phyloP scores from a whole-genome alignment of 2,329 filamentous ascomycete species.

The Cercospora sesami region DNA sequence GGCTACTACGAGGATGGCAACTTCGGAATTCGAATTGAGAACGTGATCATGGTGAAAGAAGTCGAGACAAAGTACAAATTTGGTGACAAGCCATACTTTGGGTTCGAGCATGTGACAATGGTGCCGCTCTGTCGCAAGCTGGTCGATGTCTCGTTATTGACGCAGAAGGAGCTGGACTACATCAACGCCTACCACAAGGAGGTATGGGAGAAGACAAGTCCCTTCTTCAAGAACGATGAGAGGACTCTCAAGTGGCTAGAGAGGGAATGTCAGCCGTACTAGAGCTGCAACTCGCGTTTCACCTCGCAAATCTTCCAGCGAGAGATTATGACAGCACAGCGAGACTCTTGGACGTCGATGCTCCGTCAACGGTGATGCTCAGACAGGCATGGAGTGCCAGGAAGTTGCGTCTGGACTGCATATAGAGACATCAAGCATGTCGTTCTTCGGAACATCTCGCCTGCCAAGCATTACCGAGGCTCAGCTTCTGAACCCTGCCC shows the following conservation, averaged over 20 bases:
- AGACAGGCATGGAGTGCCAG: background rate
- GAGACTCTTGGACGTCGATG: background rate
- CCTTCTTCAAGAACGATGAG: slow-evolving; percentile 71
- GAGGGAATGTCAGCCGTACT: slow-evolving; percentile 73
- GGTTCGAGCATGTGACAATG: slow-evolving; percentile 97
- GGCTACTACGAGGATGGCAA: slow-evolving; percentile 95
- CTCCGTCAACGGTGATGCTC: background rate
- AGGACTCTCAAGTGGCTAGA: slow-evolving; percentile 77
- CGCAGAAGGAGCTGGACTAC: slow-evolving; percentile 74
- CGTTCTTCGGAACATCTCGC: background rate
- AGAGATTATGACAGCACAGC: background rate
- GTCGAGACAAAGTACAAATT: slow-evolving; percentile 84
- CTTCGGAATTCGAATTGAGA: slow-evolving; percentile 95
- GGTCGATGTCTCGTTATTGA: slow-evolving; percentile 73
- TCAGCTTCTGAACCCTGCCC: background rate
- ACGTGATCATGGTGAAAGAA: slow-evolving; percentile 87
- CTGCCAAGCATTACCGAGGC: slow-evolving; percentile 5
- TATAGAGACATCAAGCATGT: background rate
- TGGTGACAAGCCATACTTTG: slow-evolving; percentile 89
- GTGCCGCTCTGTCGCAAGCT: slow-evolving; percentile 89
- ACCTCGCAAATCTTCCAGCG: background rate
- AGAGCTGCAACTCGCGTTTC: background rate
- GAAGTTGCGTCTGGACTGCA: background rate
- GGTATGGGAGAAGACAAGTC: slow-evolving; percentile 77
- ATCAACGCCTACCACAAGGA: slow-evolving; percentile 82